Base-by-base conservation (phyloP, 176 grass and related monocot genomes). In the Carex kokanica region DNA sequence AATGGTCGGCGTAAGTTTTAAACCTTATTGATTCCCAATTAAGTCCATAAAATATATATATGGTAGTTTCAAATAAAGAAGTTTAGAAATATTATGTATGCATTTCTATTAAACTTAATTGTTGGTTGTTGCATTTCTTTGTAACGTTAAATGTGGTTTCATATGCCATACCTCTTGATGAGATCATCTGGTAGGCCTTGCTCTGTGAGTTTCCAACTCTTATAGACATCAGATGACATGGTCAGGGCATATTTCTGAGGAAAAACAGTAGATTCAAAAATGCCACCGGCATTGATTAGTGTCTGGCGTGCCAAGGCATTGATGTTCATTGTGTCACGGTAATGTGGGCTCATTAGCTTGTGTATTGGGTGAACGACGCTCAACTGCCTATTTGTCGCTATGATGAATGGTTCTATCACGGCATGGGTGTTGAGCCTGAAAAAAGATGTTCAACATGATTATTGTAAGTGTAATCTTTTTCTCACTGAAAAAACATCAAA, bases 251-350 rank as follows among this genome's bases (percentile, higher is more conserved):
- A 91, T 74, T 91, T 88, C 17, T 61, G 87, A 0, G 92, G 95
- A 64, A 98, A 98, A 64, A 98, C 89, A 3, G 92, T 94, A 9
- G 7, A 23, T 87, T 98, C 95, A 0, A 98, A 89, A 47, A 98
- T 82, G 40, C 92, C 95, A 0, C 74, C 90, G 2, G 90, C 89
- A 13, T 94, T 98, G 84, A 98, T 93, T 24, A 98, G 92, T 5
- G 81, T 90, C 34, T 88, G 87, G 17, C 95, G 92, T 9, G 90
- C 95, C 40, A 98, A 61, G 47, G 92, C 92, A 12, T 98, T 98
- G 77, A 98, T 98, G 87, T 98, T 97, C 92, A 97, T 77, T 5
- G 95, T 94, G 84, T 97, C 92, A 5, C 92, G 95, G 73, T 93
- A 94, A 70, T 97, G 92, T 21, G 92, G 92, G 81, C 80, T 89